Percentiles rank a stretch among this genome's conserved stretches.
These are phyloP conservation scores for Lactifluus volemus DNA, from an alignment of 768 basidiomycete species.

Conservation along the genomic window DNA sequence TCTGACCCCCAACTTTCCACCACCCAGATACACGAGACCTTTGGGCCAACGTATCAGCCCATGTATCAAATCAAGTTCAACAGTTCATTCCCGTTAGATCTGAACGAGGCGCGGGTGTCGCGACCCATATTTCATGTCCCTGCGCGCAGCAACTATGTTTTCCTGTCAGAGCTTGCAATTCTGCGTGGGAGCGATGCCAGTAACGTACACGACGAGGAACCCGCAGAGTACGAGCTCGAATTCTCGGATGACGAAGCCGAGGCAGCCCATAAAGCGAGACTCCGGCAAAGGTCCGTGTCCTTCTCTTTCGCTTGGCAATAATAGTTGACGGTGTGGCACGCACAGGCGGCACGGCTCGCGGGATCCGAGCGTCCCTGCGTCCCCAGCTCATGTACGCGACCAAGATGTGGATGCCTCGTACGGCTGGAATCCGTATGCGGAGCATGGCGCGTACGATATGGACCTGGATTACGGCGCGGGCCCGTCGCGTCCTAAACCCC, in stretches of 20 bases:
- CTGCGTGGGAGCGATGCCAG: conserved; percentile 89
- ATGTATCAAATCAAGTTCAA: conserved; percentile 85
- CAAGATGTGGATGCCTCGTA: conserved; percentile 45
- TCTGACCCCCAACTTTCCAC: conserved; percentile 12
- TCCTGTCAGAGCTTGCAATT: conserved; percentile 57
- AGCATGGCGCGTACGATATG: conserved; percentile 60
- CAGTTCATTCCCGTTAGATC: conserved; percentile 51
- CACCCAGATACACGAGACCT: conserved; percentile 82
- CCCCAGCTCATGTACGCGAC: conserved; percentile 44
- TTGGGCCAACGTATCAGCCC: conserved; percentile 87
- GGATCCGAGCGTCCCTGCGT: conserved; percentile 34
- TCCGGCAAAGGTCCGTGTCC: conserved; percentile 48
- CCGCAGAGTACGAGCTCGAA: conserved; percentile 81
- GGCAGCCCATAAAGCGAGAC: conserved; percentile 52
- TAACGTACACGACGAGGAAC: conserved; percentile 92
- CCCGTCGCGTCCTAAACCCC: conserved; percentile 54
- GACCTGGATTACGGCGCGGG: conserved; percentile 39
- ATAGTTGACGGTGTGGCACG: not conserved
- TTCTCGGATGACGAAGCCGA: conserved; percentile 96
- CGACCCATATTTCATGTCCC: conserved; percentile 79
- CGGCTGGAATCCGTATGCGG: conserved; percentile 55
- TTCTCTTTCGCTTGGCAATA: not conserved
- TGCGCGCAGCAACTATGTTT: conserved; percentile 73
- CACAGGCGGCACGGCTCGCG: conserved; percentile 47
- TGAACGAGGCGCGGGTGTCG: conserved; percentile 42